Evolutionary conservation across 2,329 filamentous ascomycete species (phyloP), one percentile per base, ranked within the genome.

Genomic region (Albifimbria verrucaria): DNA sequence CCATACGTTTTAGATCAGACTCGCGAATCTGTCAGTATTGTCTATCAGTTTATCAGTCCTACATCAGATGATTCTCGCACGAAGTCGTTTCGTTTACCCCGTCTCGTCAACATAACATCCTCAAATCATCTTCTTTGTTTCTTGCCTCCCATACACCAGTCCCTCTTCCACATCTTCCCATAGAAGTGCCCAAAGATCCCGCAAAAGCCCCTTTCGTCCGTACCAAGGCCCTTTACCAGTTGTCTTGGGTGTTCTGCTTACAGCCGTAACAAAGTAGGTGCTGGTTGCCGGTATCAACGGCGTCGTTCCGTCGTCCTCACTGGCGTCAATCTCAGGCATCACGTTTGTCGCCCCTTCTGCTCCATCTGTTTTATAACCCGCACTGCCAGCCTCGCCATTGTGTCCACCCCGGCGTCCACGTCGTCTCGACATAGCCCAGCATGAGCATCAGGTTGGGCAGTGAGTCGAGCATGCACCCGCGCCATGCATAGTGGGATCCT

Each of bases 381-480:
- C 4, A 75, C 72, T 3, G 81, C 66, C 5, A 81, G 71, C 49
- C 72, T 72, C 0, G 75, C 73, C 36, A 66, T 69, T 1, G 74
- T 72, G 54, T 89, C 85, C 1, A 82, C 80, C 3, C 86, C 0
- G 87, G 77, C 0, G 87, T 90, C 86, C 86, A 90, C 0, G 80
- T 80, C 0, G 80, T 78, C 46, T 86, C 82, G 20, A 82, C 80
- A 65, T 89, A 90, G 9, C 87, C 87, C 43, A 86, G 74, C 32
- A 87, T 72, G 50, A 83, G 75, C 1, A 77, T 75, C 2, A 80
- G 69, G 61, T 90, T 90, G 6, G 87, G 87, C 1, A 89, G 65
- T 47, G 81, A 83, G 58, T 88, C 80, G 1, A 90, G 65, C 85
- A 90, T 87, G 52, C 77, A 71, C 5, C 80, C 80, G 61, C 82